Evolutionary conservation across 1,139 yeast genomes (phyloP), one percentile per base, ranked within the genome.

Genomic region (Geotrichum klebahnii): DNA sequence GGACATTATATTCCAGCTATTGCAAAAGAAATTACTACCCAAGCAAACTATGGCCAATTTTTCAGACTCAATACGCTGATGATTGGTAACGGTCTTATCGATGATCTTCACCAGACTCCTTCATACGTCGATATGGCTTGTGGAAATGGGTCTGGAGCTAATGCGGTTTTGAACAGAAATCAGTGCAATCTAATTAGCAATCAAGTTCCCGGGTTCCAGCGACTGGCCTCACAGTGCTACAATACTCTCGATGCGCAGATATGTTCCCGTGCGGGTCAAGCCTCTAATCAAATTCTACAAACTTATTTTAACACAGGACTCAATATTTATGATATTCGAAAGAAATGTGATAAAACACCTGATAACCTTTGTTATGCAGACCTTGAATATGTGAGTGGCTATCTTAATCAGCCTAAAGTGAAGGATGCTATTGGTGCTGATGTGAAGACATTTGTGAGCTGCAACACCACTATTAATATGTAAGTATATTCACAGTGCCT

Each of bases 81-180:
- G 64, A 85, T 86, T 59, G 96, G 96, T 35, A 86, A 86, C 67
- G 95, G 95, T 51, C 77, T 85, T 57, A 84, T 94, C 22, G 94
- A 86, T 63, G 76, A 92, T 1, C 73, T 81, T 55, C 71, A 79
- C 50, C 95, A 86, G 67, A 77, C 79, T 61, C 78, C 75, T 51
- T 77, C 77, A 64, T 84, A 84, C 67, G 79, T 78, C 61, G 89
- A 90, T 58, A 85, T 85, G 94, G 90, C 84, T 1, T 86, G 95
- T 67, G 92, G 92, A 44, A 68, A 77, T 62, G 92, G 92, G n/a
- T 24, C 23, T 52, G 95, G 95, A 0, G 80, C 82, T 65, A 79
- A 79, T 29, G 75, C 85, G 31, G 81, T 86, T 4, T 70, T 85
- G 49, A 62, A 73, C 4, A 82, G 81, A 51, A 81, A 80, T 33